Percentiles rank a stretch among this genome's conserved stretches.
These are phyloP conservation scores for Ascochyta clinopodiicola DNA, from an alignment of 2,329 filamentous ascomycete genomes.

Conservation along the genomic window DNA sequence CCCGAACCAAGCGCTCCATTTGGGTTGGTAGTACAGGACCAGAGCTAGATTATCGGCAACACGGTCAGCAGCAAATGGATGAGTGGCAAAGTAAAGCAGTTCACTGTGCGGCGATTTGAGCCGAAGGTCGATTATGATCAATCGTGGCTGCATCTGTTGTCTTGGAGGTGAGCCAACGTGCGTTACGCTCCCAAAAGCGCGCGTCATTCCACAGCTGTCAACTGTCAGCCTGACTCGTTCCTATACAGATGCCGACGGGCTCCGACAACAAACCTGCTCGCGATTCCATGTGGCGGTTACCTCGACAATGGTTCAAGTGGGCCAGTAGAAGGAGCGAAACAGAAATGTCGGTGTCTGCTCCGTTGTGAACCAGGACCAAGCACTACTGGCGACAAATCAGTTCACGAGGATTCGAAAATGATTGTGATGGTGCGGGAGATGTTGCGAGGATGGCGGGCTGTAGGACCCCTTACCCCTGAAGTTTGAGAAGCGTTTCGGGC, in stretches of 20 bases:
- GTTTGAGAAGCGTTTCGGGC: constrained; percentile 37
- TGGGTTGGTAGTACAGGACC: constrained; percentile 3
- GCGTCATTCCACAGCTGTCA: constrained; percentile 25
- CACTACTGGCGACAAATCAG: constrained; percentile 28
- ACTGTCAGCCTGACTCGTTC: constrained; percentile 28
- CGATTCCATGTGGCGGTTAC: constrained; percentile 10
- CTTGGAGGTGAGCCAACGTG: not conserved
- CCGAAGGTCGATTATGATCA: not conserved
- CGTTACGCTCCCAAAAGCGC: not conserved
- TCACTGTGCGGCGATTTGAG: not conserved
- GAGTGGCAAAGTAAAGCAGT: not conserved
- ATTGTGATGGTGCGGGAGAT: constrained; percentile 32
- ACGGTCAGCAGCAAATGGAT: not conserved
- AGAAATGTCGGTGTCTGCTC: constrained; percentile 15
- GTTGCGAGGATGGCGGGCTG: constrained; percentile 29
- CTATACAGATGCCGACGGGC: not conserved
- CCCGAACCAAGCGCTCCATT: not conserved
- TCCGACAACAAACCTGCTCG: constrained; percentile 4
- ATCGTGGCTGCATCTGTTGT: not conserved
- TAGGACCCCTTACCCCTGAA: constrained; percentile 20
- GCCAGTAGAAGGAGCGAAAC: constrained; percentile 14
- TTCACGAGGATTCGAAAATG: constrained; percentile 15
- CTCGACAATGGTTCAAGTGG: constrained; percentile 9
- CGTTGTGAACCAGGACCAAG: constrained; percentile 11
- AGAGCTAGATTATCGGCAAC: not conserved